phyloP scores from a whole-genome alignment of 2,329 filamentous ascomycete species.

The Lasiodiplodia sp. region DNA sequence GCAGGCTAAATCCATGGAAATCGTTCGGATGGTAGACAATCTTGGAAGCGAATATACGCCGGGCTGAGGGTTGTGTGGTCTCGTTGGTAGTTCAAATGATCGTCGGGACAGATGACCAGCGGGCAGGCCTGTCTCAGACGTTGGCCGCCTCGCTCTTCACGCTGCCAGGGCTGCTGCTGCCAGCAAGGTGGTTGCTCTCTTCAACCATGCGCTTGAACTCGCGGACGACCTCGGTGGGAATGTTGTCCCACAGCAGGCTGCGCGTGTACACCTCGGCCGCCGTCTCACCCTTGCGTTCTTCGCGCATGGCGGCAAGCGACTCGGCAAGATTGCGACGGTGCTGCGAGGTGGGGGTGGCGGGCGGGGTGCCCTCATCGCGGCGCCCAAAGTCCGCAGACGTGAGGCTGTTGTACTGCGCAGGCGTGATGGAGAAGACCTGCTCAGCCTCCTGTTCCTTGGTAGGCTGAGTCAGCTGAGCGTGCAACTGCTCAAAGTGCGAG shows the following conservation, averaged over 20 bases:
- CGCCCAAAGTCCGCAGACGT: conserved; percentile 75
- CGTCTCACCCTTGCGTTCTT: conserved; percentile 70
- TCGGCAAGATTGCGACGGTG: conserved; percentile 80
- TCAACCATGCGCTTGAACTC: conserved; percentile 93
- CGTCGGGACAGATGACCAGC: conserved; percentile 26
- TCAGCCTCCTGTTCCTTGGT: conserved; percentile 86
- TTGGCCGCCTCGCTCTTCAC: conserved; percentile 40
- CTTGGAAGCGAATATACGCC: conserved; percentile 27
- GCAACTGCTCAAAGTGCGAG: conserved; percentile 48
- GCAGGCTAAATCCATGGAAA: conserved; percentile 22
- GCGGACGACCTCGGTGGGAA: conserved; percentile 87
- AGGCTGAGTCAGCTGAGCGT: conserved; percentile 61
- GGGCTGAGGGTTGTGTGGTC: conserved; percentile 27
- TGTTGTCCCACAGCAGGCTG: conserved; percentile 91
- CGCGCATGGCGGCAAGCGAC: conserved; percentile 79
- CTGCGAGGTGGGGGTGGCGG: conserved; percentile 47
- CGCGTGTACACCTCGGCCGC: conserved; percentile 91
- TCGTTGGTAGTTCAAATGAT: conserved; percentile 26
- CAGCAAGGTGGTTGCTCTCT: conserved; percentile 62
- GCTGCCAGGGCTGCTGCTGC: conserved; percentile 41
- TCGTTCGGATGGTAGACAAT: conserved; percentile 22
- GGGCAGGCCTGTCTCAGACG: conserved; percentile 35
- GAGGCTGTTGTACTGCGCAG: conserved; percentile 87
- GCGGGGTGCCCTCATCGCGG: conserved; percentile 46
- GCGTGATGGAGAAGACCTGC: conserved; percentile 84